Conservation (phyloP, 495 filamentous ascomycete species). For the Rhypophila decipiens region DNA sequence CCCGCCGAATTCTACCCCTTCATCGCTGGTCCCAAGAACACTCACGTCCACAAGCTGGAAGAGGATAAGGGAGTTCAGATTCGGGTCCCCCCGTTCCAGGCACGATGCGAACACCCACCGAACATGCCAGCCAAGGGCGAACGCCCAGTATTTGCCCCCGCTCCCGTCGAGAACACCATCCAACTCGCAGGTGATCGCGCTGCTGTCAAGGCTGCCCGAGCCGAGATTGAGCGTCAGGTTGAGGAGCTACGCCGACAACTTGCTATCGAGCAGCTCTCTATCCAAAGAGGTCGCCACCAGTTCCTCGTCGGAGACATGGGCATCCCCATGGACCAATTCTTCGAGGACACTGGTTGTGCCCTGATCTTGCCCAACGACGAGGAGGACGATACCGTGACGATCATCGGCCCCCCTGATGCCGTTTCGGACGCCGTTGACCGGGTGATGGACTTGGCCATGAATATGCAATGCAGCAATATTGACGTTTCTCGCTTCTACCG, state of each 20-base stretch:
- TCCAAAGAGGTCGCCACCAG: conserved; percentile 76
- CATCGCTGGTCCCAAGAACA: conserved; percentile 76
- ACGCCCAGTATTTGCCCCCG: conserved; percentile 58
- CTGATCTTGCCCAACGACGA: conserved; percentile 69
- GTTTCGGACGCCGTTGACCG: conserved; percentile 68
- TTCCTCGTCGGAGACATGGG: conserved; percentile 83
- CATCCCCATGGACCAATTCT: conserved; percentile 73
- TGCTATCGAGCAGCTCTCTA: conserved; percentile 61
- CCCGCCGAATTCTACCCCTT: conserved; percentile 94
- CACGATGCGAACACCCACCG: conserved; percentile 63
- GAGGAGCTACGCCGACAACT: conserved; percentile 64
- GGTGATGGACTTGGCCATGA: conserved; percentile 72
- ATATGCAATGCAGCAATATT: conserved; percentile 71
- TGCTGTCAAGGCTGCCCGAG: conserved; percentile 71
- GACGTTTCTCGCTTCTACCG: conserved; percentile 72
- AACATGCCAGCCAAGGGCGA: conserved; percentile 56
- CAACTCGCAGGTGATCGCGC: conserved; percentile 78
- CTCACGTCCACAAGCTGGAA: conserved; percentile 60
- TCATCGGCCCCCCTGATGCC: conserved; percentile 70
- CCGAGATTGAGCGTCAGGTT: conserved; percentile 69
- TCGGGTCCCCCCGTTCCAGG: conserved; percentile 72
- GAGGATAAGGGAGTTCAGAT: conserved; percentile 57
- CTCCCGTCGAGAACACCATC: conserved; percentile 62
- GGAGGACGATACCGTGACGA: conserved; percentile 73
- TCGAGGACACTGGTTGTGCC: conserved; percentile 83